Evolutionary conservation across 192 early-diverging fungal genomes (phyloP).

Genomic region (Coemansia sp.): DNA sequence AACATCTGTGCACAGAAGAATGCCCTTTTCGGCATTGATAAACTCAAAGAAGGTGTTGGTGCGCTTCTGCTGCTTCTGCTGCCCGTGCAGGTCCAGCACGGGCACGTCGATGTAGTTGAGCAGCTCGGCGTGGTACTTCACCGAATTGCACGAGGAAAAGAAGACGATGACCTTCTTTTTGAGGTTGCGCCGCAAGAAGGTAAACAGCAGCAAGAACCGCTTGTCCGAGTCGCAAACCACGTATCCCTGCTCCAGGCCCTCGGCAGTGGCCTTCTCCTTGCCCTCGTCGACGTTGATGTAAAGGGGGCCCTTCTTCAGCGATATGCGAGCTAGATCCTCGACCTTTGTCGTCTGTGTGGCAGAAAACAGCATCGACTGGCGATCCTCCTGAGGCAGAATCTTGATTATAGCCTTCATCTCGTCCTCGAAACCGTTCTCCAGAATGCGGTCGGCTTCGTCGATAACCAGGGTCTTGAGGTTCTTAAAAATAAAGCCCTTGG

Average conservation of each 20-base stretch:
- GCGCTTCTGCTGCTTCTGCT: constrained; percentile 97
- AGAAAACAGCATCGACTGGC: constrained; percentile 98
- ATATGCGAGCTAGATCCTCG: constrained; percentile 96
- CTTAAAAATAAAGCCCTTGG: constrained; percentile 91
- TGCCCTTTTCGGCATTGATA: constrained; percentile 89
- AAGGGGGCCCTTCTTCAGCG: constrained; percentile 90
- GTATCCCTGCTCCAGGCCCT: constrained; percentile 97
- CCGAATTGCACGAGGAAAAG: constrained; percentile 95
- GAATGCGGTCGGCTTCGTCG: constrained; percentile 97
- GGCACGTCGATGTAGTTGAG: constrained; percentile 99
- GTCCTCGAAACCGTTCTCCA: constrained; percentile 97
- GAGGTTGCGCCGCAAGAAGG: constrained; percentile 95
- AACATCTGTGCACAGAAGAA: constrained; percentile 95
- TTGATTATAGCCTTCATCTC: constrained; percentile 99
- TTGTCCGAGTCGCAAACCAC: constrained; percentile 90
- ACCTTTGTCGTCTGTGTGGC: constrained; percentile 99
- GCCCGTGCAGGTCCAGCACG: constrained; percentile 94
- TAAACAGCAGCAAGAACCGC: constrained; percentile 95
- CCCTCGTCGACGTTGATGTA: constrained; percentile 99
- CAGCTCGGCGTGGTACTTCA: constrained; percentile 96
- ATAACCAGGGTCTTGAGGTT: constrained; percentile 92
- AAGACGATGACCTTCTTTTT: constrained; percentile 99
- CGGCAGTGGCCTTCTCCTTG: constrained; percentile 92
- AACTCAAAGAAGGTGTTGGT: constrained; percentile 99
- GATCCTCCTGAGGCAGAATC: constrained; percentile 79